phyloP scores from a whole-genome alignment of 2,329 filamentous ascomycete genomes.

The Aspergillus niger region DNA sequence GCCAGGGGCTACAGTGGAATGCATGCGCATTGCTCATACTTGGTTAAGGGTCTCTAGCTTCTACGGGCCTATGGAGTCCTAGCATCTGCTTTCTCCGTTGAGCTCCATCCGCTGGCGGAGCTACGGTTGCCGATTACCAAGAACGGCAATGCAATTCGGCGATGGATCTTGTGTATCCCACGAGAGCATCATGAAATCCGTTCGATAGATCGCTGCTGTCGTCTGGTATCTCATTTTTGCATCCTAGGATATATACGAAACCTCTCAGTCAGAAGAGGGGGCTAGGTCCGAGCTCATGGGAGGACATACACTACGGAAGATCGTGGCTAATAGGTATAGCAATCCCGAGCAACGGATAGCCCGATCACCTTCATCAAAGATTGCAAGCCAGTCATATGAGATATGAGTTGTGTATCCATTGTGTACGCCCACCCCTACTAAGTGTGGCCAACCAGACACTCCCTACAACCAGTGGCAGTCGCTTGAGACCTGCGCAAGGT shows the following conservation, averaged over 20 bases:
- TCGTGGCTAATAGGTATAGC: background rate
- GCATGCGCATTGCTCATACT: background rate
- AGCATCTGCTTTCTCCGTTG: background rate
- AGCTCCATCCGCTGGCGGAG: background rate
- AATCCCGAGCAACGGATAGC: background rate
- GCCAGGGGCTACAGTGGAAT: slow-evolving; percentile 1
- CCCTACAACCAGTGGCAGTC: too few species aligned
- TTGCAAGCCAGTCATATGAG: background rate
- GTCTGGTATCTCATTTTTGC: background rate
- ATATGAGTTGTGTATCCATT: background rate
- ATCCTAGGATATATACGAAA: background rate
- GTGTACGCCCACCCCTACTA: background rate
- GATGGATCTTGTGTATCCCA: background rate
- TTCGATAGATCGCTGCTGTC: too few species aligned
- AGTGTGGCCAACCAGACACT: too few species aligned
- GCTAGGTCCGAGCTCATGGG: background rate
- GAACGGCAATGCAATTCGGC: background rate
- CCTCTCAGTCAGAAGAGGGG: background rate
- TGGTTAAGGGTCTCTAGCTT: background rate
- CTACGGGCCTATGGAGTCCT: background rate
- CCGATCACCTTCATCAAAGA: background rate
- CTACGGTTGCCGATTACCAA: background rate
- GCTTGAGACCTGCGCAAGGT: background rate
- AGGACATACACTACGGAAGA: background rate
- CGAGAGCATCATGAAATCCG: background rate